Evolutionary conservation across 495 filamentous ascomycete species (phyloP).

Genomic region (Lepidopterella palustris): DNA sequence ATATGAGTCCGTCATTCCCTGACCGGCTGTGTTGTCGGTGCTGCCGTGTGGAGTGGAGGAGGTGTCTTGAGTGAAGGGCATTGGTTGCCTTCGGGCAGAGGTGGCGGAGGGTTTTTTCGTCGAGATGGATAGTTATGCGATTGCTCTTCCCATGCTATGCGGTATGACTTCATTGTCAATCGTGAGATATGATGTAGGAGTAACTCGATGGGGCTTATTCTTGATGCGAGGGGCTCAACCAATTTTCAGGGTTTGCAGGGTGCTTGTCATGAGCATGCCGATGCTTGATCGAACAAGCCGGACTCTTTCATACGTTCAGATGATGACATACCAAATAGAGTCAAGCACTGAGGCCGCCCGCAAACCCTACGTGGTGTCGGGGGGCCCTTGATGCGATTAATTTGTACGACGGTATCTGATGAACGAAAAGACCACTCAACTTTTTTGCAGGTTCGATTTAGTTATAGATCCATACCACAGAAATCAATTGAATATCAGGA

Average conservation of each 20-base stretch:
- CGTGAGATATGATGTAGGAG: conserved; percentile 41
- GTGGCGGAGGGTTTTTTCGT: conserved; percentile 62
- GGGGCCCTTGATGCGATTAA: conserved; percentile 64
- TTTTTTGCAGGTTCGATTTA: neutral
- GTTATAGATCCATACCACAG: neutral
- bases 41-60: conserved; percentile 33
- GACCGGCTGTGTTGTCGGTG: neutral
- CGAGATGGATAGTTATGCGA: conserved; percentile 97
- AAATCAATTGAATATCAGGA: too few species aligned
- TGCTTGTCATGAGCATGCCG: conserved; percentile 30
- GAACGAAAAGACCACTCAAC: conserved; percentile 41
- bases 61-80: conserved; percentile 25
- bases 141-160: conserved; percentile 52
- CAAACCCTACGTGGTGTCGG: conserved; percentile 45
- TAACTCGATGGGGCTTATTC: conserved; percentile 99
- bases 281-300: conserved; percentile 62
- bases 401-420: conserved; percentile 90
- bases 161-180: too few species aligned
- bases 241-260: conserved; percentile 51
- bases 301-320: conserved; percentile 58
- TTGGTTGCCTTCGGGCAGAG: conserved; percentile 37
- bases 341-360: conserved; percentile 88
- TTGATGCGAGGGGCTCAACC: conserved; percentile 88
- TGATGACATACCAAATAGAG: conserved; percentile 99
- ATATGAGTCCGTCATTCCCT: conserved; percentile 72